These are phyloP conservation scores for Neonectria neomacrospora DNA, from an alignment of 2,329 filamentous ascomycete genomes.

Conservation along the genomic window DNA sequence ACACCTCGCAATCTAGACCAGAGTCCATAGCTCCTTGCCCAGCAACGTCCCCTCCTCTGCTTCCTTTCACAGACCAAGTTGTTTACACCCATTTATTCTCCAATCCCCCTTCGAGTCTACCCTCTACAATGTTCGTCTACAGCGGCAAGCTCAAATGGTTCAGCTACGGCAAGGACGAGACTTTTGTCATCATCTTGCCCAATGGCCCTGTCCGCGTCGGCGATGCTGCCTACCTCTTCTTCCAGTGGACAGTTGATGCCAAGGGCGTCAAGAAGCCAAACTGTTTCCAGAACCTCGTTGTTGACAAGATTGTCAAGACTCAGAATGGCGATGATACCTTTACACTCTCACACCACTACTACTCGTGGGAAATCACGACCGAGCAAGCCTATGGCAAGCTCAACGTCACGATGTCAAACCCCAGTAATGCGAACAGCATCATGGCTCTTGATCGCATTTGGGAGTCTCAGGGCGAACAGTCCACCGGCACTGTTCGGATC, in stretches of 20 bases:
- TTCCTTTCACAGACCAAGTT: neutral
- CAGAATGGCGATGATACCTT: conserved; percentile 17
- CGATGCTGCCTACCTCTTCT: conserved; percentile 38
- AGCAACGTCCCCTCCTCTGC: neutral
- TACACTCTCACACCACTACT: conserved; percentile 15
- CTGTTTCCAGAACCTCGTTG: conserved; percentile 28
- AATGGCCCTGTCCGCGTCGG: conserved; percentile 33
- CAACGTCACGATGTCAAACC: conserved; percentile 30
- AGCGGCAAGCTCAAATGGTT: conserved; percentile 36
- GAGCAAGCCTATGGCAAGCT: conserved; percentile 26
- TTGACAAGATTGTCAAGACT: conserved; percentile 21
- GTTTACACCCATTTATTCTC: neutral
- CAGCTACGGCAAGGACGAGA: conserved; percentile 32
- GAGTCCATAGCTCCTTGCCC: neutral
- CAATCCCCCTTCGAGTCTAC: neutral
- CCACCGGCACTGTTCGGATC: conserved; percentile 12
- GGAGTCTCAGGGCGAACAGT: conserved; percentile 24
- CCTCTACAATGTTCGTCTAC: conserved; percentile 35
- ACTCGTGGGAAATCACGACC: conserved; percentile 29
- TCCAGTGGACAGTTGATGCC: conserved; percentile 31
- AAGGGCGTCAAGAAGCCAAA: conserved; percentile 31
- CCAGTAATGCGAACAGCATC: neutral
- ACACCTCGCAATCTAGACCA: neutral
- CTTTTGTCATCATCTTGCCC: conserved; percentile 33
- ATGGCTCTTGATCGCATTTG: conserved; percentile 25